These are phyloP conservation scores for Colletotrichum tamarilloi DNA, from an alignment of 2,329 filamentous ascomycete species.

Conservation along the genomic window DNA sequence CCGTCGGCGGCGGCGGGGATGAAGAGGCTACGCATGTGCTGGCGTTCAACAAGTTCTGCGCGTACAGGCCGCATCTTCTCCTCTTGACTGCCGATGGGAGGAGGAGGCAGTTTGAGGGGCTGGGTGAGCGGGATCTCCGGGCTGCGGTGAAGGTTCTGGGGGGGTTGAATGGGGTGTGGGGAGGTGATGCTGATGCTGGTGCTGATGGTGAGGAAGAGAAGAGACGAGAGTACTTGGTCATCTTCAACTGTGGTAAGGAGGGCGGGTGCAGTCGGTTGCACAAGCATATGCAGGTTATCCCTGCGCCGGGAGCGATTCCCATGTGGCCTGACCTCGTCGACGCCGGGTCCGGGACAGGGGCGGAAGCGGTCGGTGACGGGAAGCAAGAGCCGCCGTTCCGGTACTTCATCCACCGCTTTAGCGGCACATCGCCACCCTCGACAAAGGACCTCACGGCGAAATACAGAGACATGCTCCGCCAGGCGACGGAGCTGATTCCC, in stretches of 20 bases:
- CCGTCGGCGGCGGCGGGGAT: slow-evolving; percentile 42
- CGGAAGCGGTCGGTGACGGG: not conserved
- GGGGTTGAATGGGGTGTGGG: slow-evolving; percentile 32
- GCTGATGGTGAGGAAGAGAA: not conserved
- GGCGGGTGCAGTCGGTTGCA: slow-evolving; percentile 59
- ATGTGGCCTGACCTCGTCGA: slow-evolving; percentile 37
- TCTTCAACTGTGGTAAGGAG: slow-evolving; percentile 59
- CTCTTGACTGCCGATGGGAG: slow-evolving; percentile 59
- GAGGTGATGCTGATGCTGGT: not conserved
- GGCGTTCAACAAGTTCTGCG: slow-evolving; percentile 60
- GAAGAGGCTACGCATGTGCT: slow-evolving; percentile 53
- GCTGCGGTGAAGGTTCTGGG: slow-evolving; percentile 41
- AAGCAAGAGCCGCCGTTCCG: slow-evolving; percentile 46
- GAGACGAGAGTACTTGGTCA: slow-evolving; percentile 47
- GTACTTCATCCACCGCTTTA: slow-evolving; percentile 47
- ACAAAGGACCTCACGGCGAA: slow-evolving; percentile 33
- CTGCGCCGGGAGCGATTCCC: slow-evolving; percentile 43
- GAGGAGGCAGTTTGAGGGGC: slow-evolving; percentile 55
- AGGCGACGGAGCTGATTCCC: slow-evolving; percentile 34
- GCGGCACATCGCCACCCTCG: not conserved
- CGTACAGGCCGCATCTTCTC: slow-evolving; percentile 58
- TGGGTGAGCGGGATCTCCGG: slow-evolving; percentile 52
- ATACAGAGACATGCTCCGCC: slow-evolving; percentile 42
- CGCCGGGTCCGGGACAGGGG: not conserved
- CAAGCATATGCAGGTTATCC: slow-evolving; percentile 60